phyloP scores from a whole-genome alignment of 139 green algal genomes.

The Chlorella sorokiniana region DNA sequence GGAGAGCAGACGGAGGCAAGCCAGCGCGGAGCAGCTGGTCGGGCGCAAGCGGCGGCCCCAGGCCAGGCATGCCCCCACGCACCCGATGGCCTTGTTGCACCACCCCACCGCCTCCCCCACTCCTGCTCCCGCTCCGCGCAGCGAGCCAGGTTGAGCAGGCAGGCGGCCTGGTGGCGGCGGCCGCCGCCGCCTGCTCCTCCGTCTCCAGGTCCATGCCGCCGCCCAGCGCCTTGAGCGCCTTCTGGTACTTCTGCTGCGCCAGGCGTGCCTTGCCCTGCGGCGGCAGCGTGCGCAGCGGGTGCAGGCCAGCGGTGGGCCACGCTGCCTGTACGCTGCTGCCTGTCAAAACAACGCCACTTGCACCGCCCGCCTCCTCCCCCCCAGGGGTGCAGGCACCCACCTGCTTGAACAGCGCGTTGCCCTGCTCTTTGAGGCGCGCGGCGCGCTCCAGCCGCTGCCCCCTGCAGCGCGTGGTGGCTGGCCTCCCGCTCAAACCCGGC shows the following conservation, averaged over 20 bases:
- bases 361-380: neutral
- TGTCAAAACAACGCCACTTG: no score
- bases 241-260: conserved; percentile 41
- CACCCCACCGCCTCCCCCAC: conserved; percentile 43
- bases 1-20: neutral
- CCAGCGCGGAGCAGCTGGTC: neutral
- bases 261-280: conserved; percentile 24
- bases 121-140: conserved; percentile 30
- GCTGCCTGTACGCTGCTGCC: neutral
- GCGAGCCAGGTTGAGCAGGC: conserved; percentile 38
- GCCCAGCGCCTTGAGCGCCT: conserved; percentile 37
- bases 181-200: conserved; percentile 21
- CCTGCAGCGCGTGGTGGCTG: conserved; percentile 51
- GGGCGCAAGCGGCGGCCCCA: no score
- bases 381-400: neutral
- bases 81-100: conserved; percentile 47
- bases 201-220: conserved; percentile 22
- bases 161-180: conserved; percentile 12
- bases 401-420: conserved; percentile 67
- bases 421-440: conserved; percentile 61
- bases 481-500: conserved; percentile 67
- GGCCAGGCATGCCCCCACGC: neutral
- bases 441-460: conserved; percentile 56
- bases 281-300: neutral
- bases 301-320: no score